Evolutionary conservation across 192 early-diverging fungal species (phyloP).

Genomic region (Mortierella antarctica): DNA sequence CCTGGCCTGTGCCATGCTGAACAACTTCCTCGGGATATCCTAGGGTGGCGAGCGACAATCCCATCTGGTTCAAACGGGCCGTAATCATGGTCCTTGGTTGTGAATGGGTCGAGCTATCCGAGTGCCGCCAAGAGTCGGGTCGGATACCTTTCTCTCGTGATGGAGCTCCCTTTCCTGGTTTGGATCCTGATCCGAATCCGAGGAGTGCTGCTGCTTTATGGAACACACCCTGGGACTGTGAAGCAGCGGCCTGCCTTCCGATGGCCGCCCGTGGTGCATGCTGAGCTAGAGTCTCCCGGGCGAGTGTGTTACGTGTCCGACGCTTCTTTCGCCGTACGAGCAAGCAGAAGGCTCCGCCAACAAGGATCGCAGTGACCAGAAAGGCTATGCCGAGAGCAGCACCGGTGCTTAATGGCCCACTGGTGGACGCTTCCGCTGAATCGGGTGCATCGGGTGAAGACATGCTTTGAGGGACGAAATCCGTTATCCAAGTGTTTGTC

Average conservation of each 20-base stretch:
- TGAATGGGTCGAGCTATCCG: neutral
- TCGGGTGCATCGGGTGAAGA: neutral
- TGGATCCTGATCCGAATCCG: neutral
- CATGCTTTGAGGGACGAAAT: constrained; percentile 5
- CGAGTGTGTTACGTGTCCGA: constrained; percentile 25
- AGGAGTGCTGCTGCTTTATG: neutral
- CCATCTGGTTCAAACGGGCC: constrained; percentile 16
- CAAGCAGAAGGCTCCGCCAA: constrained; percentile 20
- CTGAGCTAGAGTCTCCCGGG: constrained; percentile 17
- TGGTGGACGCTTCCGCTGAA: neutral
- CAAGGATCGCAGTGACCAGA: constrained; percentile 18
- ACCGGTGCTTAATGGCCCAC: neutral
- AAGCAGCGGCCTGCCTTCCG: neutral
- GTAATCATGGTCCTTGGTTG: constrained; percentile 6
- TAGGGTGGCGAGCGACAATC: constrained; percentile 3
- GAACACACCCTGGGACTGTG: neutral
- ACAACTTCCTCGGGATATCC: constrained; percentile 37
- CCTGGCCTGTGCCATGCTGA: constrained; percentile 11
- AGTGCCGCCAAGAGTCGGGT: neutral
- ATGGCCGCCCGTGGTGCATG: neutral
- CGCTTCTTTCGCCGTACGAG: constrained; percentile 21
- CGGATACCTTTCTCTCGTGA: no score
- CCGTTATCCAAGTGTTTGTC: constrained; percentile 37
- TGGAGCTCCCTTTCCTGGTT: no score
- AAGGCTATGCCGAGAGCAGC: constrained; percentile 25